Base-by-base conservation (phyloP, 371 early-diverging fungal genomes). In the Mucor circinelloides region DNA sequence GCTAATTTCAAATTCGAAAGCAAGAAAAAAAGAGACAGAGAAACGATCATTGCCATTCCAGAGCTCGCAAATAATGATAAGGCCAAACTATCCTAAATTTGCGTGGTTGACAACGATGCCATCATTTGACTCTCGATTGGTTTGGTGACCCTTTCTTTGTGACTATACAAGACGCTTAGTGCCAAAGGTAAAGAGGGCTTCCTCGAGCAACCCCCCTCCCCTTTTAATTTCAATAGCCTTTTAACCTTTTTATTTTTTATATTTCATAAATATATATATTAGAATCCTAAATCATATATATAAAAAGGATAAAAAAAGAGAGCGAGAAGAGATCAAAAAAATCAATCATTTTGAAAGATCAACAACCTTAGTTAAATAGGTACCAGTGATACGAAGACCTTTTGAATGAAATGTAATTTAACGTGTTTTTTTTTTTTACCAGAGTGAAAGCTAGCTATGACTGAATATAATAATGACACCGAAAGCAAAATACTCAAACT, bases 401-500 rank as follows among this genome's bases (percentile, higher is more conserved):
- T 10, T 23, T 23, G 23, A 50, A 44, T 25, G 12, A 25, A 21
- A 52, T 27, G 23, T 27, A 6, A 25, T 38, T 44, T 44, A 42
- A 64, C 64, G 64, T 64, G 64, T 64, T 64, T 64, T 55, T 40
- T 56, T 38, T 36, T 63, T 6, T 23, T 19, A 30, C 28, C 6
- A 52, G 52, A 52, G 32, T 31, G 52, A 52, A 62, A 19, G n/a
- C 30, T 46, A 58, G 54, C 59, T 31, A 64, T 59, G 42, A 58
- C 64, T 31, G 64, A 64, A 42, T 58, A 68, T 60, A 72, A 72
- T 46, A 69, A 75, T 60, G 77, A 79, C 21, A 67, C 70, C 17
- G 76, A 80, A 60, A 73, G 77, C 31, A 34, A 70, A 19, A 68
- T 83, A 52, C 77, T 81, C 64, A 87, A 84, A 64, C 71, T 84